Evolutionary conservation across 306 rosid species (phyloP).

Genomic region (Malus fusca): DNA sequence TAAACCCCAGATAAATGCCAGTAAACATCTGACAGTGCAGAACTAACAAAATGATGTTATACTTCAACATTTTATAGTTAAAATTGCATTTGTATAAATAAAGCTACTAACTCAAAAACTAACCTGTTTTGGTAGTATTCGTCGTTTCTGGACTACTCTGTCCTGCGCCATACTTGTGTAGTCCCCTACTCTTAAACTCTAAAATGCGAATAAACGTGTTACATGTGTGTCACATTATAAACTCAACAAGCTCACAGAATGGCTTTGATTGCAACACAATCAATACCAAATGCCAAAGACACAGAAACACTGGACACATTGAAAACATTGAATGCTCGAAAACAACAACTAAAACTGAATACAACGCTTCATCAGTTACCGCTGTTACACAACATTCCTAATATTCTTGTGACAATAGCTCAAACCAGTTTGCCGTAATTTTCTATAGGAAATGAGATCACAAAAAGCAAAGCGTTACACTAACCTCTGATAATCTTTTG

Average conservation of each 20-base stretch:
- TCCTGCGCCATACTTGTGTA: conserved; percentile 52
- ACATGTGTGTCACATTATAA: conserved; percentile 8
- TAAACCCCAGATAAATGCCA: not conserved
- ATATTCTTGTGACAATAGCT: not conserved
- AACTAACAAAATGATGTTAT: not conserved
- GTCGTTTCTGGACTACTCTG: conserved; percentile 42
- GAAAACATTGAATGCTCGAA: too few relatives aligned
- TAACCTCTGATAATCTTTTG: conserved; percentile 69
- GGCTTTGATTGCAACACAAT: too few relatives aligned
- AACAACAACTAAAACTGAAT: too few relatives aligned
- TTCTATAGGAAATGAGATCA: not conserved
- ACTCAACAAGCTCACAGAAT: not conserved
- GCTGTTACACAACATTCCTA: too few relatives aligned
- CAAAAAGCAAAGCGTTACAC: not conserved
- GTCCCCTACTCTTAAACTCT: conserved; percentile 84
- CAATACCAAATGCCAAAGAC: too few relatives aligned
- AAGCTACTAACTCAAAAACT: conserved; percentile 10
- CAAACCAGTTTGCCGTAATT: not conserved
- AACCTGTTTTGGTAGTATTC: conserved; percentile 46
- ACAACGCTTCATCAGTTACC: too few relatives aligned
- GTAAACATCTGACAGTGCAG: not conserved
- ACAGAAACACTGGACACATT: too few relatives aligned
- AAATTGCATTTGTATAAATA: not conserved
- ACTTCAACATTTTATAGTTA: not conserved
- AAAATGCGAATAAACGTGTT: conserved; percentile 16